Evolutionary conservation across 495 filamentous ascomycete species (phyloP), one percentile per base, ranked within the genome.

Genomic region (Friedmanniomyces endolithicus): DNA sequence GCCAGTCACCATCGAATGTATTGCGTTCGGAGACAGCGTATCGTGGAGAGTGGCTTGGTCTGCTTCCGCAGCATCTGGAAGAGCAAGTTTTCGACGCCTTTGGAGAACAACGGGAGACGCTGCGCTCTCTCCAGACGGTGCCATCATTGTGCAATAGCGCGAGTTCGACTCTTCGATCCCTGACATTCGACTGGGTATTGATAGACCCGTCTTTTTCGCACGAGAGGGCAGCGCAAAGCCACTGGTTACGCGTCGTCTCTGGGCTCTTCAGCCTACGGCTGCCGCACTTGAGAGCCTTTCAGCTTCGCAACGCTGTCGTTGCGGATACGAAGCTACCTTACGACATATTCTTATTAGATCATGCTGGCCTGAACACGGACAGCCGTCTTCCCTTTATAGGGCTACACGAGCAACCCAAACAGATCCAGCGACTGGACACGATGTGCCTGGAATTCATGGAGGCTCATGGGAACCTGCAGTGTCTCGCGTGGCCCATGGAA

Each of bases 171-270:
- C 48, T 69, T 9, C 66, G 62, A 0, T 63, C 56, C 11, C 34
- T 69, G 17, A 66, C 55, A 25, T 58, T 69, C 3, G 67, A 69
- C 43, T 69, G 65, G 67, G 43, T 67, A 20, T 23, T 67, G 37
- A 37, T 37, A 24, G 37, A 53, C 4, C 24, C 43, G 11, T 20
- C 1, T n/a, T n/a, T 20, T 14, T 16, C 23, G 2, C 45, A 14
- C 25, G 27, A 51, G 16, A 19, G 3, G 24, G 12, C 51, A 11
- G 23, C 29, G 1, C 16, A 48, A 8, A 23, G 34, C 20, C n/a
- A 2, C 1, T 56, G 46, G 53, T 2, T 53, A 14, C 31, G 39
- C n/a, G 48, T 50, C 16, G 53, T 57, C 34, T 8, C 34, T 4
- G 33, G 24, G 14, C 46, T 57, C n/a, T 60, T 60, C 48, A 11